Percentiles rank a stretch among this genome's conserved stretches.
phyloP scores from a whole-genome alignment of 345 rosid genomes.

The Adansonia digitata region DNA sequence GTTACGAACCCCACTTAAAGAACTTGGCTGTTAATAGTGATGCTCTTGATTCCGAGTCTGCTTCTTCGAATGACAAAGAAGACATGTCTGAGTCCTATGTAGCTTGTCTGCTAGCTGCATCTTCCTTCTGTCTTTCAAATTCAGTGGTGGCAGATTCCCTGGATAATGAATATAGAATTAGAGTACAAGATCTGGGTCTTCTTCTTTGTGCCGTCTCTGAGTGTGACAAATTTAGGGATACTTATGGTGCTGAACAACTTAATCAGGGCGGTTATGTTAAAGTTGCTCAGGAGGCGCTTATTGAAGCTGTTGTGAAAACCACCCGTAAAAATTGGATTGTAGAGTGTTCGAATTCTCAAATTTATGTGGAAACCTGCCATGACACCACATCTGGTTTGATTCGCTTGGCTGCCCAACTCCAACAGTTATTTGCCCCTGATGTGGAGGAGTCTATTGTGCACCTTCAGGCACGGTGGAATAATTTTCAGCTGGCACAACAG shows the following conservation, averaged over 20 bases:
- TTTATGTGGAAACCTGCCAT: conserved; percentile 71
- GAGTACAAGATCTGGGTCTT: conserved; percentile 80
- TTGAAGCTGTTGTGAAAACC: conserved; percentile 60
- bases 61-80: conserved; percentile 29
- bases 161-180: conserved; percentile 50
- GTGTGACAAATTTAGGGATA: conserved; percentile 41
- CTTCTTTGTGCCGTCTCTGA: conserved; percentile 57
- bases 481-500: conserved; percentile 47
- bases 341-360: conserved; percentile 65
- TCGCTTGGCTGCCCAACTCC: conserved; percentile 70
- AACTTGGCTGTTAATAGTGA: conserved; percentile 16
- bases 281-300: conserved; percentile 67
- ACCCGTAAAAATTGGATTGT: conserved; percentile 66
- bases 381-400: conserved; percentile 80
- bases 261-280: conserved; percentile 62
- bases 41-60: conserved; percentile 19
- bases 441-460: conserved; percentile 81
- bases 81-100: conserved; percentile 37
- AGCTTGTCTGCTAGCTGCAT: conserved; percentile 82
- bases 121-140: conserved; percentile 61
- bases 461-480: conserved; percentile 82
- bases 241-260: conserved; percentile 60
- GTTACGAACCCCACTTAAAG: conserved; percentile 72
- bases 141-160: conserved; percentile 31
- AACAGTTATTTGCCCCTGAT: conserved; percentile 82